Evolutionary conservation across 805 yeast genomes (phyloP).

Genomic region (Yamadazyma endophytica): DNA sequence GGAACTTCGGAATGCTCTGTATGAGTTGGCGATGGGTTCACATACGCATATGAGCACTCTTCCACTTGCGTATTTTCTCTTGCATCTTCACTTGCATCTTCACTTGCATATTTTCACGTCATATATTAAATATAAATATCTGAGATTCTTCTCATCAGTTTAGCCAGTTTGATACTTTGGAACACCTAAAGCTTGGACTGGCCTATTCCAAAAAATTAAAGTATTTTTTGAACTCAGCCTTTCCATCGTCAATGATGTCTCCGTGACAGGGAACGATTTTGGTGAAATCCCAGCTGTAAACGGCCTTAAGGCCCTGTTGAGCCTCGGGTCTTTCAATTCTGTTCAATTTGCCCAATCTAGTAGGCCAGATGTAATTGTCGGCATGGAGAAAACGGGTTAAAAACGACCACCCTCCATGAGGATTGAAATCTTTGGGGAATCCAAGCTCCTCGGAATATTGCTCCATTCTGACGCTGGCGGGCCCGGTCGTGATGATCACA

Average conservation of each 20-base stretch:
- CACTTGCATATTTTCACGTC: too few relatives aligned
- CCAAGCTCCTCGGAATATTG: slow-evolving; percentile 44
- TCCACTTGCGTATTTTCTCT: too few relatives aligned
- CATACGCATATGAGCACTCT: too few relatives aligned
- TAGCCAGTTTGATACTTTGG: too few relatives aligned
- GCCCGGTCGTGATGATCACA: slow-evolving; percentile 53
- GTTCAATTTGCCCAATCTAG: not conserved
- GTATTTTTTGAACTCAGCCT: slow-evolving; percentile 14
- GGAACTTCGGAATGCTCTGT: too few relatives aligned
- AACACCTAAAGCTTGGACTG: not conserved
- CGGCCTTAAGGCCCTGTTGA: slow-evolving; percentile 19
- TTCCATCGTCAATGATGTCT: slow-evolving; percentile 39
- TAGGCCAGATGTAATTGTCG: slow-evolving; percentile 9
- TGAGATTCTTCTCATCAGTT: too few relatives aligned
- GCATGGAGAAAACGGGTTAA: slow-evolving; percentile 39
- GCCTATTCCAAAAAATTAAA: not conserved
- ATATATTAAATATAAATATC: too few relatives aligned
- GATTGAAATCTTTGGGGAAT: slow-evolving; percentile 35
- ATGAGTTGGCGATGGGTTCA: too few relatives aligned
- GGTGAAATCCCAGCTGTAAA: slow-evolving; percentile 42
- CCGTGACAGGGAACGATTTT: slow-evolving; percentile 57
- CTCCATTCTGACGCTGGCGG: slow-evolving; percentile 28
- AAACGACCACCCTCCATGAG: slow-evolving; percentile 42
- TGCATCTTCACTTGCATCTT: too few relatives aligned
- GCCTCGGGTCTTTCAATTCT: slow-evolving; percentile 1